phyloP scores from a whole-genome alignment of 2,329 filamentous ascomycete species.

The Aspergillus persii region DNA sequence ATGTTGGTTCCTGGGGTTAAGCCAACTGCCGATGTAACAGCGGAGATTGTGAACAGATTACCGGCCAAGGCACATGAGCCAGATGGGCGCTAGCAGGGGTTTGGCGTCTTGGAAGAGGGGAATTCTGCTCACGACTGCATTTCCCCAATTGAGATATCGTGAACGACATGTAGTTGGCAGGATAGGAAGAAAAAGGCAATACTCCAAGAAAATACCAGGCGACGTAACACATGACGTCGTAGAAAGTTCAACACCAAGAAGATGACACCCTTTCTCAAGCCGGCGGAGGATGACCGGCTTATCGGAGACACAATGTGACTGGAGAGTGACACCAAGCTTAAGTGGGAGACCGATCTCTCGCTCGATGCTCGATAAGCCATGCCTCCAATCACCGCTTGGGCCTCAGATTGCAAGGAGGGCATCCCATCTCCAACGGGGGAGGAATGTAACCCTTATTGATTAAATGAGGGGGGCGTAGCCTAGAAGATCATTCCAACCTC shows the following conservation, averaged over 20 bases:
- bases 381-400: neutral
- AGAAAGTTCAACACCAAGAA: neutral
- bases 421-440: neutral
- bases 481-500: neutral
- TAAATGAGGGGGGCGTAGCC: neutral
- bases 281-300: neutral
- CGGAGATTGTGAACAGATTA: neutral
- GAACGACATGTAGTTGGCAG: neutral
- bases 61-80: neutral
- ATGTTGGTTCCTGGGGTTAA: neutral
- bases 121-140: neutral
- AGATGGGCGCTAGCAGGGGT: neutral
- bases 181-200: neutral
- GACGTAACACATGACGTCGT: neutral
- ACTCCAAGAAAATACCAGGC: neutral
- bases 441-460: neutral
- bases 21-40: neutral
- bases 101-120: neutral
- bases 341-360: neutral
- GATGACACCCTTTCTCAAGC: neutral
- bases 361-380: neutral
- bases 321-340: neutral
- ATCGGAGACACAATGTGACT: neutral
- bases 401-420: neutral
- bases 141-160: neutral